Conservation (phyloP, 805 yeast species). For the Kluyveromyces wickerhamii region DNA sequence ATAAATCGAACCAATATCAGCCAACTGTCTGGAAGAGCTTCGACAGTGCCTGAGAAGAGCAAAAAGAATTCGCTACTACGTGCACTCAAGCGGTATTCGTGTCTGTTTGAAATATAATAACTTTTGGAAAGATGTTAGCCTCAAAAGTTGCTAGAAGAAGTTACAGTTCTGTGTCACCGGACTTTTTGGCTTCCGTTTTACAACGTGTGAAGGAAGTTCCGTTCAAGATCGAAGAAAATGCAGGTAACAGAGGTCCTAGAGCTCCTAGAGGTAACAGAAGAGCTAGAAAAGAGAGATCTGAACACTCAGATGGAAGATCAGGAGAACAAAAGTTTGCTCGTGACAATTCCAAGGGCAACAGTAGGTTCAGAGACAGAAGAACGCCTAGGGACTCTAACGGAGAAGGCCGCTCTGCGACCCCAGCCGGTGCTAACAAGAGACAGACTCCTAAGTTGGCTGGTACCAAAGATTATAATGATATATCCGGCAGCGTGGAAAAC, state of each 20-base stretch:
- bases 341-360: neutral
- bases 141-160: slow-evolving; percentile 7
- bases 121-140: slow-evolving; percentile 7
- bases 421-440: slow-evolving; percentile 4
- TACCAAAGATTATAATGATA: slow-evolving; percentile 2
- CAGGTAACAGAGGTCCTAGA: neutral
- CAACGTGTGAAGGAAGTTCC: slow-evolving; percentile 27
- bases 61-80: too few species aligned
- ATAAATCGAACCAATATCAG: too few species aligned
- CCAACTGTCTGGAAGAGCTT: too few species aligned
- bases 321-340: slow-evolving; percentile 2
- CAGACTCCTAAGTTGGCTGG: slow-evolving; percentile 1
- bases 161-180: slow-evolving; percentile 24
- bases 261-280: slow-evolving; percentile 6
- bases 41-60: too few species aligned
- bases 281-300: neutral
- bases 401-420: slow-evolving; percentile 1
- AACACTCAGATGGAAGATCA: neutral
- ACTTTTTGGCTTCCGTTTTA: slow-evolving; percentile 24
- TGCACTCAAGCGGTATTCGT: too few species aligned
- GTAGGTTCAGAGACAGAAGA: slow-evolving; percentile 1
- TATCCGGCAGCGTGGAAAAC: slow-evolving; percentile 1
- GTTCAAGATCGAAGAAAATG: neutral
- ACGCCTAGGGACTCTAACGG: neutral
- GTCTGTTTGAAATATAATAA: too few species aligned